Evolutionary conservation across 495 filamentous ascomycete genomes (phyloP).

Genomic region (Annulohypoxylon stygium): DNA sequence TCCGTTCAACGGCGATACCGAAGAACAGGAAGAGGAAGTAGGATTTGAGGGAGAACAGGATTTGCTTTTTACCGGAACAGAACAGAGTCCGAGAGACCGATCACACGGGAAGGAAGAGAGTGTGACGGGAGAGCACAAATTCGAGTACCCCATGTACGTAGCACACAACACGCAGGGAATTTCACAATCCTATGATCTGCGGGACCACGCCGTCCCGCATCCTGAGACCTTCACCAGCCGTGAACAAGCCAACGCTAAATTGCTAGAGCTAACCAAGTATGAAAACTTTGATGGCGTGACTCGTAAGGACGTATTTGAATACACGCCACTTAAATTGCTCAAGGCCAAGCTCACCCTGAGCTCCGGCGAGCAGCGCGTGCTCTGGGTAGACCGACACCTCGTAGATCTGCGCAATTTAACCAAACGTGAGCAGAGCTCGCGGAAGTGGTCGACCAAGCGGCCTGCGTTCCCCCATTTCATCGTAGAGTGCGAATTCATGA

Average conservation of each 20-base stretch:
- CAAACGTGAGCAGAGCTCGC: conserved; percentile 1
- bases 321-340: conserved; percentile 23
- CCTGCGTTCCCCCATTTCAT: conserved; percentile 28
- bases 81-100: background rate
- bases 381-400: conserved; percentile 36
- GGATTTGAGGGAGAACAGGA: background rate
- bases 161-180: background rate
- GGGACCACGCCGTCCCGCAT: background rate
- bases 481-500: conserved; percentile 41
- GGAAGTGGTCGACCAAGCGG: conserved; percentile 28
- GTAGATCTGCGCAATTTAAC: conserved; percentile 21
- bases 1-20: too few species aligned
- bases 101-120: background rate
- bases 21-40: too few species aligned
- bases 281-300: conserved; percentile 11
- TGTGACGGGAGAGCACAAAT: background rate
- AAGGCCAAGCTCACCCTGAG: conserved; percentile 23
- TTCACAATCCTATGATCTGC: background rate
- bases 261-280: conserved; percentile 11
- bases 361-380: conserved; percentile 29
- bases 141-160: background rate
- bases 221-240: conserved; percentile 10
- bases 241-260: conserved; percentile 24
- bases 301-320: conserved; percentile 14
- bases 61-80: background rate